A percentile compares a stretch with the other conserved stretches of the same genome.
Evolutionary conservation across 805 yeast species (phyloP).

Genomic region (Cyberlindnera mrakii): DNA sequence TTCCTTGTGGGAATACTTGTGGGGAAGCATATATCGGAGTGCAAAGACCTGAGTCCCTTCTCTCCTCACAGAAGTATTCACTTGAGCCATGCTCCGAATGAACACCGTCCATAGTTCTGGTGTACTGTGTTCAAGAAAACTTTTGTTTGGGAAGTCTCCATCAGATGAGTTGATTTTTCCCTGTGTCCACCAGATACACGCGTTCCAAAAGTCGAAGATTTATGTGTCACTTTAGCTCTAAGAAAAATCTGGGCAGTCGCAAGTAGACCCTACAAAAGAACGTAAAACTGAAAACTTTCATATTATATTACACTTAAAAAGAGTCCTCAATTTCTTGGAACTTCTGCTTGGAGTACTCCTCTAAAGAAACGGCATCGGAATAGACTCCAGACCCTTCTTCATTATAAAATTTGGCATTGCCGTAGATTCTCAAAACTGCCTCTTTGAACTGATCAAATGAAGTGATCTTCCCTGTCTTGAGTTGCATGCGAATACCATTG

Average conservation of each 20-base stretch:
- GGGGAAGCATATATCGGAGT: conserved; percentile 1
- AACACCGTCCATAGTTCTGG: no score
- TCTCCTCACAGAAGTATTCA: neutral
- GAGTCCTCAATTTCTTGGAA: conserved; percentile 14
- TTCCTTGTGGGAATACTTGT: conserved; percentile 1
- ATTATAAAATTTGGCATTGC: conserved; percentile 81
- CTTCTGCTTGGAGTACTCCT: conserved; percentile 64
- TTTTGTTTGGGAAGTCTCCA: no score
- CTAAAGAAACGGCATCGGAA: conserved; percentile 69
- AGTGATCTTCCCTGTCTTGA: conserved; percentile 43
- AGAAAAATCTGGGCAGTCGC: neutral
- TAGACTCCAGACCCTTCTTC: conserved; percentile 88
- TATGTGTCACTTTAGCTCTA: neutral
- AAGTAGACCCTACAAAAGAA: neutral
- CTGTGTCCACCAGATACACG: no score
- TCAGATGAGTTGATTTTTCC: no score
- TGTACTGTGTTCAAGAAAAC: no score
- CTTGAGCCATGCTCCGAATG: neutral
- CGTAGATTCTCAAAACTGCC: conserved; percentile 67
- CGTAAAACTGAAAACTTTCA: neutral
- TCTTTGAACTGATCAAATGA: conserved; percentile 44
- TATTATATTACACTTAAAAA: neutral
- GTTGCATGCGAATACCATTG: conserved; percentile 51
- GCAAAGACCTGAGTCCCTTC: conserved; percentile 5
- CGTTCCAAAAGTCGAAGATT: neutral